phyloP scores from a whole-genome alignment of 768 basidiomycete genomes.

The Leccinum truebloodii region DNA sequence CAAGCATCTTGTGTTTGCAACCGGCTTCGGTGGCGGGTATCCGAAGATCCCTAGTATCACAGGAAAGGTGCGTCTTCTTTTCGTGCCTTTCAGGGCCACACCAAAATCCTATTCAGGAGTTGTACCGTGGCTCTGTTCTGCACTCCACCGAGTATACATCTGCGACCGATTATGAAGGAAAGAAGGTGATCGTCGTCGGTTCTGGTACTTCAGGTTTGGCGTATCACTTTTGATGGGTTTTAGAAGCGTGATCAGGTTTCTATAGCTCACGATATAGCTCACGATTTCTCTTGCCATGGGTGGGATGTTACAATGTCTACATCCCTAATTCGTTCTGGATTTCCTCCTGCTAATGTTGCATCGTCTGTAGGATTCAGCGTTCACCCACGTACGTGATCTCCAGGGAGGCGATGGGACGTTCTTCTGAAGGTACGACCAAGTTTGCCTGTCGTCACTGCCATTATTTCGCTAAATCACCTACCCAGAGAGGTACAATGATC shows the following conservation, averaged over 20 bases:
- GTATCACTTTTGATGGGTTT: neutral
- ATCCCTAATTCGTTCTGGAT: conserved; percentile 14
- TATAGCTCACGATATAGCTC: conserved; percentile 41
- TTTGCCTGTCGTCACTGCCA: neutral
- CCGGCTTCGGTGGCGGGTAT: conserved; percentile 50
- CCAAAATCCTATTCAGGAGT: conserved; percentile 33
- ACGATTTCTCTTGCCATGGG: conserved; percentile 32
- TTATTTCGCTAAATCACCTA: neutral
- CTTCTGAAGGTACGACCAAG: neutral
- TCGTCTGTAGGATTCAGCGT: conserved; percentile 13
- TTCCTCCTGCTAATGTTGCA: conserved; percentile 25
- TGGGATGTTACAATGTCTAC: conserved; percentile 31
- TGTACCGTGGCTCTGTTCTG: conserved; percentile 50
- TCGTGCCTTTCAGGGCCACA: neutral
- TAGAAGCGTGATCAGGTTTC: neutral
- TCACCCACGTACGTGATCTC: neutral
- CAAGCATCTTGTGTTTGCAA: conserved; percentile 57
- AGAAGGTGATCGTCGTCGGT: conserved; percentile 66
- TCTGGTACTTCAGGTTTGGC: conserved; percentile 56
- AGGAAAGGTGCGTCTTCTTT: conserved; percentile 36
- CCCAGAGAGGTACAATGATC: neutral
- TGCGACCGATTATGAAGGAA: conserved; percentile 49
- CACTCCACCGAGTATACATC: conserved; percentile 56
- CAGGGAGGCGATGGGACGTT: neutral
- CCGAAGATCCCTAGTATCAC: conserved; percentile 48